phyloP scores from a whole-genome alignment of 768 basidiomycete species.

The Cyathus striatus region DNA sequence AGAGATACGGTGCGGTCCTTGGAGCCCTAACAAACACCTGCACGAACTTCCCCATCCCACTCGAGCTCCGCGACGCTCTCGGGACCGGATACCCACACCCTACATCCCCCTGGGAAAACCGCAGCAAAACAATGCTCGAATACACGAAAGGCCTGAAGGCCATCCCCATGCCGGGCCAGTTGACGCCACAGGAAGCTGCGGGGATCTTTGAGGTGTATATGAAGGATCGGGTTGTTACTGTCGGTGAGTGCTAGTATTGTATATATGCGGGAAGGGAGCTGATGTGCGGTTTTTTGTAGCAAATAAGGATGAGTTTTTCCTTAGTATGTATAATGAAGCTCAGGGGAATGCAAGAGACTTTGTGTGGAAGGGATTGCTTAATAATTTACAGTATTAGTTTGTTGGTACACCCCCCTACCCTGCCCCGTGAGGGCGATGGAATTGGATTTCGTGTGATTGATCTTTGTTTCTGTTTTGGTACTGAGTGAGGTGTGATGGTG shows the following conservation, averaged over 20 bases:
- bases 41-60: constrained; percentile 49
- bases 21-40: constrained; percentile 64
- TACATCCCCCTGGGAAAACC: constrained; percentile 51
- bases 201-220: constrained; percentile 77
- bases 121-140: constrained; percentile 38
- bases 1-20: constrained; percentile 70
- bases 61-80: constrained; percentile 65
- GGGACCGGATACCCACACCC: constrained; percentile 34
- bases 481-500: too few relatives aligned
- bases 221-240: constrained; percentile 49
- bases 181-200: constrained; percentile 65
- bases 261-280: background rate
- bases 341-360: constrained; percentile 79
- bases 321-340: constrained; percentile 74
- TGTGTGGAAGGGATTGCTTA: constrained; percentile 54
- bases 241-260: constrained; percentile 30
- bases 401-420: background rate
- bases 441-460: background rate
- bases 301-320: constrained; percentile 63
- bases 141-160: constrained; percentile 48
- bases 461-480: background rate
- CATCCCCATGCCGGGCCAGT: constrained; percentile 42
- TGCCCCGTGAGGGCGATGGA: background rate
- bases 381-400: background rate
- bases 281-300: constrained; percentile 14